Evolutionary conservation across 768 basidiomycete species (phyloP), one percentile per base, ranked within the genome.

Genomic region (Suillus subluteus): DNA sequence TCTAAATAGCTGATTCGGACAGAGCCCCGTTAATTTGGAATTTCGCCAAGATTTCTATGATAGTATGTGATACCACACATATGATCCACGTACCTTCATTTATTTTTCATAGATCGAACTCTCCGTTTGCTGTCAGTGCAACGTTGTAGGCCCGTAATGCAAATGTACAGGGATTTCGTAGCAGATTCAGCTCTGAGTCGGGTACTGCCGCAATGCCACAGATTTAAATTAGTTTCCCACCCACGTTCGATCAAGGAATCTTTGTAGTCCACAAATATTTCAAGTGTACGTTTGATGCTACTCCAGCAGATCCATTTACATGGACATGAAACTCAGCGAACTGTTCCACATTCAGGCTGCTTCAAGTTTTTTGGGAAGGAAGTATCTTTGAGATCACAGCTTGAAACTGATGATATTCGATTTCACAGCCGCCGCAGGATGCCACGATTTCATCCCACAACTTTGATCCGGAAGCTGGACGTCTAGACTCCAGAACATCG

Each of bases 401-500:
- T 61, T 16, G 40, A 30, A 41, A 30, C 23, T 40, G 37, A 59
- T 59, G 23, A n/a, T 38, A 23, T 58, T 38, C 26, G 16, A 41
- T 6, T 59, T 43, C 26, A 30, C 43, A 21, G 18, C 16, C 32
- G 18, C 16, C 32, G 54, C 54, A 56, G 6, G 35, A 43, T 30
- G 41, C 18, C 26, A 61, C 30, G 40, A 55, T 59, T 41, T 40
- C 38, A 40, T 59, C 40, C 40, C 40, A 12, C 59, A 43, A 30
- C 18, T 43, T 43, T 61, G 59, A 61, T 61, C 58, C 59, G 59
- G 59, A 61, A 32, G 59, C 12, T 61, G 58, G 18, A 58, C 58
- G 37, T 32, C 32, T 32, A 32, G 32, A 32, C 32, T 23, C 40
- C 26, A 41, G 58, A 59, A 61, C 59, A 59, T 59, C 58, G 58